These are phyloP conservation scores for Exophiala mesophila DNA, from an alignment of 2,329 filamentous ascomycete genomes.

Conservation along the genomic window DNA sequence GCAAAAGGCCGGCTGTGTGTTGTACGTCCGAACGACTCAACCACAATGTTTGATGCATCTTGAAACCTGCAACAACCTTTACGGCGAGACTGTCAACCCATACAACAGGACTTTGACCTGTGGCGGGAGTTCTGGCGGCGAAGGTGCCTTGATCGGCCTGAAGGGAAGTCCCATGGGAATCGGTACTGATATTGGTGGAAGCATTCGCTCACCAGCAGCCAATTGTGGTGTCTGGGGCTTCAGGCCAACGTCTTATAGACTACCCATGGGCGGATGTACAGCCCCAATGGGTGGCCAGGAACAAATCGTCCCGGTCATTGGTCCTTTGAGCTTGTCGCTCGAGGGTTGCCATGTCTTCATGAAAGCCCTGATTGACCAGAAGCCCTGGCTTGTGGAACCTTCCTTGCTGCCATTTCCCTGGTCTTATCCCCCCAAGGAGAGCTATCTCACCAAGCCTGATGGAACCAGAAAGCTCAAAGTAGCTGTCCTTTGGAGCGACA, in stretches of 20 bases:
- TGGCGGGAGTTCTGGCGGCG: slow-evolving; percentile 54
- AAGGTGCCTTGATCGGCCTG: slow-evolving; percentile 51
- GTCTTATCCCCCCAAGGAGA: slow-evolving; percentile 30
- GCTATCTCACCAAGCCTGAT: slow-evolving; percentile 2
- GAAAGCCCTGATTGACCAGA: slow-evolving; percentile 36
- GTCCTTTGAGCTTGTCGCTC: slow-evolving; percentile 51
- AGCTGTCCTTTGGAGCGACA: slow-evolving; percentile 61
- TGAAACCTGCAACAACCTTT: slow-evolving; percentile 31
- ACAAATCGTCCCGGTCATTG: slow-evolving; percentile 45
- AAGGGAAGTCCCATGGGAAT: slow-evolving; percentile 51
- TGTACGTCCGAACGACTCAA: slow-evolving; percentile 30
- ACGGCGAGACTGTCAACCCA: slow-evolving; percentile 48
- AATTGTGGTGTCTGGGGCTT: slow-evolving; percentile 39
- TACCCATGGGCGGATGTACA: slow-evolving; percentile 31
- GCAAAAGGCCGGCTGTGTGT: slow-evolving; percentile 29
- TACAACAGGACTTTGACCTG: slow-evolving; percentile 48
- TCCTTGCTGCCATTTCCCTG: slow-evolving; percentile 52
- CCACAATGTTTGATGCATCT: slow-evolving; percentile 30
- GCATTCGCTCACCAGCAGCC: slow-evolving; percentile 36
- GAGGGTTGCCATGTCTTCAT: slow-evolving; percentile 44
- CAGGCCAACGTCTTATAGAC: slow-evolving; percentile 36
- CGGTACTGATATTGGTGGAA: slow-evolving; percentile 48
- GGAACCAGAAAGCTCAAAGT: slow-evolving; percentile 44
- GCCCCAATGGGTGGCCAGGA: slow-evolving; percentile 14
- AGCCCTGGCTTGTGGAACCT: slow-evolving; percentile 52